phyloP scores from a whole-genome alignment of 2,329 filamentous ascomycete genomes.

The Lithohypha guttulata region DNA sequence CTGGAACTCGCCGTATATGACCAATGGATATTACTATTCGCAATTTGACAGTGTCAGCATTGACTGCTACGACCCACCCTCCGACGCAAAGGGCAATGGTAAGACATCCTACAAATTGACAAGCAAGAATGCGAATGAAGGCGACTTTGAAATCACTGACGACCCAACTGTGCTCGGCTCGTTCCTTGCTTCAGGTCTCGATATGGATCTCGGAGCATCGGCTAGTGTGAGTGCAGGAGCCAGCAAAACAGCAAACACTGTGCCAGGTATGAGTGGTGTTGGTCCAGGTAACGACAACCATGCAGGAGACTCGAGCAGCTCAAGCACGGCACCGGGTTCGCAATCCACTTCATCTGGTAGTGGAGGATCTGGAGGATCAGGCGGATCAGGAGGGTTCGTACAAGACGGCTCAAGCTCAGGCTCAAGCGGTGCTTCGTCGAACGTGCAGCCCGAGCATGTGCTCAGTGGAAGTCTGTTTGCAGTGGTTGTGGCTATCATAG shows the following conservation, averaged over 20 bases:
- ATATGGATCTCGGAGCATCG: constrained; percentile 47
- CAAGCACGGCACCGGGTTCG: background rate
- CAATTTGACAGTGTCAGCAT: constrained; percentile 67
- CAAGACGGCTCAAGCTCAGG: constrained; percentile 19
- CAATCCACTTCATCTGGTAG: constrained; percentile 7
- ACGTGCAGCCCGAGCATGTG: constrained; percentile 21
- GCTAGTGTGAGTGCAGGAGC: constrained; percentile 23
- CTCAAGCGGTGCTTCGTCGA: constrained; percentile 10
- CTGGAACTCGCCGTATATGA: constrained; percentile 74
- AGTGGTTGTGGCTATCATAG: constrained; percentile 36
- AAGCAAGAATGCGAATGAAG: constrained; percentile 54
- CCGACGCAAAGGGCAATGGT: constrained; percentile 51
- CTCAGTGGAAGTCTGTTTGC: constrained; percentile 37
- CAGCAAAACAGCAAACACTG: constrained; percentile 33
- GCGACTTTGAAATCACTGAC: constrained; percentile 65
- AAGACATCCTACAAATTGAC: constrained; percentile 65
- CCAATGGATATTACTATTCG: constrained; percentile 83
- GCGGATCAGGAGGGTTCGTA: constrained; percentile 21
- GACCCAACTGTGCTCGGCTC: constrained; percentile 67
- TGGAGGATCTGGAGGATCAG: constrained; percentile 14
- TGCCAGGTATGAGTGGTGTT: constrained; percentile 46
- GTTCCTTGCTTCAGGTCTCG: constrained; percentile 66
- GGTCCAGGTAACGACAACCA: constrained; percentile 32
- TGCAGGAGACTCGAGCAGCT: too few relatives aligned
- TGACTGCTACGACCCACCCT: constrained; percentile 76